Evolutionary conservation across 371 early-diverging fungal species (phyloP), one percentile per base, ranked within the genome.

Genomic region (Chytridiales sp.): DNA sequence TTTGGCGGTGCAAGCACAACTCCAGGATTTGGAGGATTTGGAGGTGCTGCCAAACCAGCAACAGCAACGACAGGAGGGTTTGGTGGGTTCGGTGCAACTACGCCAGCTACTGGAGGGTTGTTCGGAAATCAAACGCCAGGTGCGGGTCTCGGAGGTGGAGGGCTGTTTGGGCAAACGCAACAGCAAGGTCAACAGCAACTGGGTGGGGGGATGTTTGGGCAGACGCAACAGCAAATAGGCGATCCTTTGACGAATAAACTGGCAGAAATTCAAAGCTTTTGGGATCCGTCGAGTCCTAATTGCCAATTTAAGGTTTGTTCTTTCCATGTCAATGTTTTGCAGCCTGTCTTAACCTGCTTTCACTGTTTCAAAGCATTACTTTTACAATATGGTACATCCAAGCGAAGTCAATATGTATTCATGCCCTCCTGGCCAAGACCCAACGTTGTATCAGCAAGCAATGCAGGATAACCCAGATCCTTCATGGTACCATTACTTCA

Each of bases 321-420:
- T 31, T 17, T 22, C 11, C 27, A n/a, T 21, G 22, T 29, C 9
- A 17, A 46, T 44, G 8, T 30, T 11, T n/a, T 35, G 11, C 13
- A 13, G n/a, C n/a, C n/a, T n/a, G n/a, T 46, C 29, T 1, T 17
- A 15, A 11, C 32, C 19, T 49, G 13, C 19, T 2, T 19, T 40
- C 26, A 3, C 15, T 35, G n/a, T 56, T n/a, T 6, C 19, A 19
- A 22, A 86, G 82, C 85, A 91, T 62, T 94, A 91, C 67, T 95
- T 95, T 58, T 95, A 95, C 74, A 95, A 94, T 62, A 77, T 88
- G 57, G 92, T 90, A 0, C 81, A 88, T 61, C 86, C 93, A 0
- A 78, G 77, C 9, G 89, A 93, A 74, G 87, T 86, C 2, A 82
- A 79, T 35, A 66, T 83, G 36, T 95, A 95, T 62, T 83, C 77